Evolutionary conservation across 305 asterid species (phyloP), one percentile per base, ranked within the genome.

Genomic region (Withania somnifera): DNA sequence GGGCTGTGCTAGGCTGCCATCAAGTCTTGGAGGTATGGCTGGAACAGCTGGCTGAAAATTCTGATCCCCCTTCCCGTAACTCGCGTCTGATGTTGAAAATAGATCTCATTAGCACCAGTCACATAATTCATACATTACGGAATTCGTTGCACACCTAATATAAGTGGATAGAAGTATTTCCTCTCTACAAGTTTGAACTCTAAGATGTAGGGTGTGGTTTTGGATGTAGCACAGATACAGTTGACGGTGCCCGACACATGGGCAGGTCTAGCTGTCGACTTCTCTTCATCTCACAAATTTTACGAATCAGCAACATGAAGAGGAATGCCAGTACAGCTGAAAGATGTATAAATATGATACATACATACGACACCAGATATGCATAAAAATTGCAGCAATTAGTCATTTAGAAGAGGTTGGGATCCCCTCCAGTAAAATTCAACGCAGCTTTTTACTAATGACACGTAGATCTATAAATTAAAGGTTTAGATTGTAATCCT

Each of bases 81-180:
- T 86, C 82, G 84, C 89, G 78, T 89, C 98, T 93, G 90, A 81
- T 71, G 81, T 79, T 85, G 82, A 87, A 58, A 86, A 36, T 4
- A 82, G 50, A 58, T 40, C 67, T 77, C 32, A 84, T 84, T 54
- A 87, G 73, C 63, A 80, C 42, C 45, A 47, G 11, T 68, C 77
- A 38, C 30, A 40, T 20, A 38, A 68, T 68, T 53, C 11, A 67
- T 67, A 32, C 73, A 32, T 32, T 32, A 67, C 5, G 76, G 9
- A 19, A 34, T 36, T 36, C n/a, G 51, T 34, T 66, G 8, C 15
- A 17, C 51, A 36, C 34, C 34, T 30, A 30, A 30, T 30, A 51
- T 51, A 67, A 67, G 30, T 38, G n/a, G 30, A 67, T 67, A 19
- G 19, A 67, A 2, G 77, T 36, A n/a, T n/a, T 22, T n/a, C 45